phyloP scores from a whole-genome alignment of 2,329 filamentous ascomycete species.

The Epichloe coenophiala region DNA sequence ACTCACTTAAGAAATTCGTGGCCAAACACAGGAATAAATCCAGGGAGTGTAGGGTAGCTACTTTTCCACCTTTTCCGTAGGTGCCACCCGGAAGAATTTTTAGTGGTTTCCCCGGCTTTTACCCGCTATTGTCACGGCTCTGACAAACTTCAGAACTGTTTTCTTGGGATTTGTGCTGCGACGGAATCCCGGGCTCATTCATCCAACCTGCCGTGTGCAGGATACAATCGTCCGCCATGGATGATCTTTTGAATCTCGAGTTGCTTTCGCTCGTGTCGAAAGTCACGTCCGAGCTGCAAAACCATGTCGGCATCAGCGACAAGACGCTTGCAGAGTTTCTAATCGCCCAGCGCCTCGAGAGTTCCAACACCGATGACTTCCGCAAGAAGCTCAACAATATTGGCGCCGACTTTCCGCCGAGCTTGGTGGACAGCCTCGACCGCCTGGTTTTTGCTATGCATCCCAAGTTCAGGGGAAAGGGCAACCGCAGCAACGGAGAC shows the following conservation, averaged over 20 bases:
- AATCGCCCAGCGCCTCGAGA: slow-evolving; percentile 76
- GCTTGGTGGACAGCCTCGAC: slow-evolving; percentile 82
- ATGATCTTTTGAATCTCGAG: slow-evolving; percentile 84
- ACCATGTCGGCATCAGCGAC: slow-evolving; percentile 82
- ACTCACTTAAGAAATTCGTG: too few relatives aligned
- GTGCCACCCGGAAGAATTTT: neutral
- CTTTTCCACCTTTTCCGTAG: neutral
- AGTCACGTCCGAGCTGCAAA: slow-evolving; percentile 86
- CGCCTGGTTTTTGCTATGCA: slow-evolving; percentile 81
- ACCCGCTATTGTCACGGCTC: neutral
- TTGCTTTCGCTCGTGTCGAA: slow-evolving; percentile 87
- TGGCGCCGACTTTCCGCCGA: slow-evolving; percentile 71
- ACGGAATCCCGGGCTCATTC: neutral
- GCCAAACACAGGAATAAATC: too few relatives aligned
- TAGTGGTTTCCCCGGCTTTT: neutral
- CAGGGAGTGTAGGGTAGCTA: neutral
- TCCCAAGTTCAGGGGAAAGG: slow-evolving; percentile 63
- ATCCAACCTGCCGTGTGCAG: slow-evolving; percentile 5
- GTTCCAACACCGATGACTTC: slow-evolving; percentile 57
- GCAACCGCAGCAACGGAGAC: slow-evolving; percentile 24
- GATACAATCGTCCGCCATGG: slow-evolving; percentile 44
- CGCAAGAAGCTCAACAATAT: slow-evolving; percentile 60
- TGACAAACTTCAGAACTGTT: neutral
- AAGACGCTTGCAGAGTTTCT: slow-evolving; percentile 95
- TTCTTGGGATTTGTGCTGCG: neutral